Percentiles rank a stretch among this genome's conserved stretches.
phyloP scores from a whole-genome alignment of 169 alveolate genomes.

The Plasmodium vinckei region DNA sequence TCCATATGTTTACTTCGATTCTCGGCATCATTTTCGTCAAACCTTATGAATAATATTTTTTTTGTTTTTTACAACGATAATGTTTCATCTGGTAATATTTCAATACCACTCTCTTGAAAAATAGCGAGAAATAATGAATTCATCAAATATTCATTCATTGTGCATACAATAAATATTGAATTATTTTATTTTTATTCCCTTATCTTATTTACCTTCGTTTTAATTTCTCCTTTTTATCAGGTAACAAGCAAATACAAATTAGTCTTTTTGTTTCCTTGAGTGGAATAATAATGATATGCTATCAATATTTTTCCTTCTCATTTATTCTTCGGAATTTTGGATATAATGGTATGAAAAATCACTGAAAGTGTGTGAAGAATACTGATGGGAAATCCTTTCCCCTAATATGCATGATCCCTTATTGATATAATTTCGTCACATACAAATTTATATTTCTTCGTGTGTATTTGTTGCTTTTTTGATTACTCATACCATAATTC shows the following conservation, averaged over 20 bases:
- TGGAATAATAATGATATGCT: slow-evolving; percentile 74
- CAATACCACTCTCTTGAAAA: not conserved
- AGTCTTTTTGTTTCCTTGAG: slow-evolving; percentile 75
- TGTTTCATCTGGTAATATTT: slow-evolving; percentile 49
- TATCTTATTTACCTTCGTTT: not conserved
- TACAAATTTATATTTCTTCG: not conserved
- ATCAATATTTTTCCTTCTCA: slow-evolving; percentile 75
- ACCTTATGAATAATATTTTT: slow-evolving; percentile 73
- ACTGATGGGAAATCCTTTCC: too few species aligned
- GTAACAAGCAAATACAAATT: slow-evolving; percentile 72
- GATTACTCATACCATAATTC: too few species aligned
- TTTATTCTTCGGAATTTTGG: slow-evolving; percentile 51
- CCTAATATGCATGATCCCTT: too few species aligned
- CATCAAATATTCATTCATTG: too few species aligned
- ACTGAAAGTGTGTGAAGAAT: too few species aligned
- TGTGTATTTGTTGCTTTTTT: not conserved
- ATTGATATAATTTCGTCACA: not conserved
- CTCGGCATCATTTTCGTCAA: slow-evolving; percentile 67
- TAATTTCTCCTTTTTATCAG: slow-evolving; percentile 14
- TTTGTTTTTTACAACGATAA: slow-evolving; percentile 75
- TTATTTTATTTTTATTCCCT: too few species aligned
- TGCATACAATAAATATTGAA: too few species aligned
- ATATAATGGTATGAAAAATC: slow-evolving; percentile 46
- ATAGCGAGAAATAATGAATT: too few species aligned
- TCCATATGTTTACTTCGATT: slow-evolving; percentile 69